Evolutionary conservation across 805 yeast genomes (phyloP).

Genomic region (Candida arabinofermentans): DNA sequence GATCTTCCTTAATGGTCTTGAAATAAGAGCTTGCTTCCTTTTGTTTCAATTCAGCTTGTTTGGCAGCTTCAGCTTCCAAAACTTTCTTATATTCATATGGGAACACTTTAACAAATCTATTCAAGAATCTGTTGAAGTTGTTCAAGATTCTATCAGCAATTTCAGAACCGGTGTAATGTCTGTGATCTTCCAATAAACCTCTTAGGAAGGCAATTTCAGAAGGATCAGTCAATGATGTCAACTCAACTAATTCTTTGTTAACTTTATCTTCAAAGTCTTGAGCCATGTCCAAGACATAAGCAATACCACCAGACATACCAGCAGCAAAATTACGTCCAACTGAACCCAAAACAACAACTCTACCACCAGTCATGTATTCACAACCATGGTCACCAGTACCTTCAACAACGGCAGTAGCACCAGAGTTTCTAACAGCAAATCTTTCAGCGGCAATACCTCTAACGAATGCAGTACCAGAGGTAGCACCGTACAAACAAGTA

Average conservation of each 20-base stretch:
- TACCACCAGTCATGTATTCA: constrained; percentile 99
- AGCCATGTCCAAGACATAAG: constrained; percentile 92
- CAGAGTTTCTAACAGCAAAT: constrained; percentile 97
- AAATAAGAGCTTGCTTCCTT: constrained; percentile 63
- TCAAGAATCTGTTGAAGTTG: constrained; percentile 85
- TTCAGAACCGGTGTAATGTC: constrained; percentile 90
- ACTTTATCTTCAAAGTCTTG: constrained; percentile 83
- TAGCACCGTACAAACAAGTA: constrained; percentile 97
- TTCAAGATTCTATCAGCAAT: constrained; percentile 78
- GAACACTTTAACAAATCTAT: constrained; percentile 87
- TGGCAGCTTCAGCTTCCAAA: constrained; percentile 68
- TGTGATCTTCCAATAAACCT: constrained; percentile 90
- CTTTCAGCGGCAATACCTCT: constrained; percentile 98
- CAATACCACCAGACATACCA: constrained; percentile 99
- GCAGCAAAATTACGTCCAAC: constrained; percentile 95
- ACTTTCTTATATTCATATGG: constrained; percentile 91
- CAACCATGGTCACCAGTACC: constrained; percentile 99
- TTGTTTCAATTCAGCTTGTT: constrained; percentile 59
- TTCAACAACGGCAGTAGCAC: constrained; percentile 95
- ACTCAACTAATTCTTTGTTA: constrained; percentile 77
- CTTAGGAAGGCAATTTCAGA: constrained; percentile 91
- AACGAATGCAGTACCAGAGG: constrained; percentile 89
- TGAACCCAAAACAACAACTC: constrained; percentile 87
- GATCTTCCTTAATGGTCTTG: constrained; percentile 73
- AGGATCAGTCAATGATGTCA: constrained; percentile 75